Conservation (phyloP, 2,329 filamentous ascomycete genomes). For the Phialophora verrucosa region DNA sequence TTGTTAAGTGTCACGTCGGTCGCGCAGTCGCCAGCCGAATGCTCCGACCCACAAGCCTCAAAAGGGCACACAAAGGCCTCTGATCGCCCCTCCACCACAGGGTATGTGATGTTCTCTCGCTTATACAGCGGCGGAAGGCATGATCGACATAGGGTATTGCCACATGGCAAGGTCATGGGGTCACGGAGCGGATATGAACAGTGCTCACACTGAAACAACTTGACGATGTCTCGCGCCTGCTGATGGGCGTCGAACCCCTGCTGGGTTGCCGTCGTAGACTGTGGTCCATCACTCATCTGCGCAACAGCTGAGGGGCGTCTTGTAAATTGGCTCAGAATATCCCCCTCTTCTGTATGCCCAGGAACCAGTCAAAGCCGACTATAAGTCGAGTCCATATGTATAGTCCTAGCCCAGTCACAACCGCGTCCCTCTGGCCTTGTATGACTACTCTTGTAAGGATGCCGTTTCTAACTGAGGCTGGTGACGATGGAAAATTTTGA, state of each 20-base stretch:
- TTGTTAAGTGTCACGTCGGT: slow-evolving; percentile 78
- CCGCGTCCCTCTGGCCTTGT: neutral
- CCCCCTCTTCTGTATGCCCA: slow-evolving; percentile 25
- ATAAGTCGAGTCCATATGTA: slow-evolving; percentile 27
- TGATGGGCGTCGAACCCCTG: slow-evolving; percentile 55
- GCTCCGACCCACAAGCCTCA: slow-evolving; percentile 68
- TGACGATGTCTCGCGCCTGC: slow-evolving; percentile 69
- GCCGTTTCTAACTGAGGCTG: neutral
- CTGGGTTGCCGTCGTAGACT: slow-evolving; percentile 40
- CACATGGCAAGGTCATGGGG: slow-evolving; percentile 81
- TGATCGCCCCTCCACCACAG: slow-evolving; percentile 68
- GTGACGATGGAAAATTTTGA: neutral
- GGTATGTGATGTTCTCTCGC: slow-evolving; percentile 77
- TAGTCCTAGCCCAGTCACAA: too few relatives aligned
- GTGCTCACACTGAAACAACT: slow-evolving; percentile 75
- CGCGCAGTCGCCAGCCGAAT: slow-evolving; percentile 76
- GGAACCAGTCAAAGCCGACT: slow-evolving; percentile 23
- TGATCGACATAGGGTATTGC: slow-evolving; percentile 73
- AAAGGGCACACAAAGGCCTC: slow-evolving; percentile 79
- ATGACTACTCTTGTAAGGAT: neutral
- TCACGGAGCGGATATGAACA: slow-evolving; percentile 72
- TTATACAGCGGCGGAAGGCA: slow-evolving; percentile 73
- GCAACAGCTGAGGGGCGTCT: slow-evolving; percentile 15
- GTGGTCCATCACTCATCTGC: slow-evolving; percentile 38
- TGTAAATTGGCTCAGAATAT: neutral